Evolutionary conservation across 176 grass and related monocot species (phyloP), one percentile per base, ranked within the genome.

Genomic region (Saccharum spontaneum): DNA sequence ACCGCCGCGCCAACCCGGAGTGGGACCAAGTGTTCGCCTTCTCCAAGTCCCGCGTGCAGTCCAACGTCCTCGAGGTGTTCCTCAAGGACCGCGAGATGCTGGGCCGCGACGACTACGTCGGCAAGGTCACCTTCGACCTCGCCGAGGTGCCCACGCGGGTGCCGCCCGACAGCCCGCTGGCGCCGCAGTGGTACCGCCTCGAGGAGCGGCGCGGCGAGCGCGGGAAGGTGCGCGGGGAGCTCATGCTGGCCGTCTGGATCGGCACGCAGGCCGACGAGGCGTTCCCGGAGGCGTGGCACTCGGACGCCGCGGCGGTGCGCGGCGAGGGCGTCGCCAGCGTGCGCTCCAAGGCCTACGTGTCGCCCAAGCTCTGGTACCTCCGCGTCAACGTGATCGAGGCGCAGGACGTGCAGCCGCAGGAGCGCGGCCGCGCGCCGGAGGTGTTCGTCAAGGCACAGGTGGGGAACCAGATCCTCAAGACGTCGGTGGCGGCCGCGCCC

Each of bases 11-110:
- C 55, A 95, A 87, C 91, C 91, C 93, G 11, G 95, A 98, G 79
- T 98, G 95, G 95, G 85, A 98, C 54, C 93, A 95, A 63, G 93
- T 98, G 20, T 98, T 98, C 78, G 91, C 93, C 77, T 93, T 98
- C 93, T 93, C 91, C 82, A 93, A 93, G 79, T 94, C 92, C 5
- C 89, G 90, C 49, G 90, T 95, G 7, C 95, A 98, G 80, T 93
- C 95, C 44, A 92, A 92, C 23, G 44, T 71, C 2, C 62, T 98
- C 0, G 95, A 98, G 87, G 93, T 98, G 12, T 95, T 82, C 52
- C 79, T 98, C 60, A 98, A 95, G 90, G 95, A 98, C 77, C 88
- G 88, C 17, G 91, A 95, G 7, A 93, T 98, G 91, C n/a, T 95
- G 33, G 93, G 89, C 43, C 90, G 95, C 48, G 95, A 98, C 72